Evolutionary conservation across 768 basidiomycete species (phyloP).

Genomic region (Psilocybe tampanensis): DNA sequence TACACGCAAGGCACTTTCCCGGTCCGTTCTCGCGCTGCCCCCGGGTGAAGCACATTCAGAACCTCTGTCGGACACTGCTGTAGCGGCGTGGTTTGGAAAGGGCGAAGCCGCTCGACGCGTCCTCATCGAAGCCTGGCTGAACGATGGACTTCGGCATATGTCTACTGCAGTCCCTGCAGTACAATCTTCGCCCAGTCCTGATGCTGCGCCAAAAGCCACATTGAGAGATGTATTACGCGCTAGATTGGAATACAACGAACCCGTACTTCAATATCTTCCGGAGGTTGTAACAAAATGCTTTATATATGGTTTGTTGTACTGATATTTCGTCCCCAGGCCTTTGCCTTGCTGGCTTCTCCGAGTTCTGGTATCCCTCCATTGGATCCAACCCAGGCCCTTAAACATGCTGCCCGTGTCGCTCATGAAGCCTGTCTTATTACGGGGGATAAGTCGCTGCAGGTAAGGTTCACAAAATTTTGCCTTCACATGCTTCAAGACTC

Average conservation of each 20-base stretch:
- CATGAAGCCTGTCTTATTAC: slow-evolving; percentile 68
- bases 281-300: slow-evolving; percentile 49
- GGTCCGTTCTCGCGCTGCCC: slow-evolving; percentile 60
- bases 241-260: slow-evolving; percentile 67
- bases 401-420: slow-evolving; percentile 63
- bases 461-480: slow-evolving; percentile 31
- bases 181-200: not conserved
- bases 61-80: slow-evolving; percentile 70
- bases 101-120: slow-evolving; percentile 67
- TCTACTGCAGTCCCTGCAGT: slow-evolving; percentile 18
- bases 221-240: slow-evolving; percentile 55
- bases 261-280: slow-evolving; percentile 64
- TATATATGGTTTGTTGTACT: not conserved
- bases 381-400: slow-evolving; percentile 61
- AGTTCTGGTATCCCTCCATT: slow-evolving; percentile 48
- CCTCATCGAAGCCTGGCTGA: slow-evolving; percentile 75
- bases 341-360: slow-evolving; percentile 65
- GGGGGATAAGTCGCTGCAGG: slow-evolving; percentile 59
- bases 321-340: slow-evolving; percentile 52
- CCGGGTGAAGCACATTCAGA: slow-evolving; percentile 45
- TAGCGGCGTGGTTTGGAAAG: slow-evolving; percentile 72
- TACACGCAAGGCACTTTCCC: slow-evolving; percentile 68
- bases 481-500: not conserved
- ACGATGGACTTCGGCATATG: slow-evolving; percentile 63
- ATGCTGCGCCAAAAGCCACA: slow-evolving; percentile 21